Percentiles rank a stretch among this genome's conserved stretches.
Evolutionary conservation across 2,329 filamentous ascomycete species (phyloP).

Genomic region (Cladobotryum mycophilum): DNA sequence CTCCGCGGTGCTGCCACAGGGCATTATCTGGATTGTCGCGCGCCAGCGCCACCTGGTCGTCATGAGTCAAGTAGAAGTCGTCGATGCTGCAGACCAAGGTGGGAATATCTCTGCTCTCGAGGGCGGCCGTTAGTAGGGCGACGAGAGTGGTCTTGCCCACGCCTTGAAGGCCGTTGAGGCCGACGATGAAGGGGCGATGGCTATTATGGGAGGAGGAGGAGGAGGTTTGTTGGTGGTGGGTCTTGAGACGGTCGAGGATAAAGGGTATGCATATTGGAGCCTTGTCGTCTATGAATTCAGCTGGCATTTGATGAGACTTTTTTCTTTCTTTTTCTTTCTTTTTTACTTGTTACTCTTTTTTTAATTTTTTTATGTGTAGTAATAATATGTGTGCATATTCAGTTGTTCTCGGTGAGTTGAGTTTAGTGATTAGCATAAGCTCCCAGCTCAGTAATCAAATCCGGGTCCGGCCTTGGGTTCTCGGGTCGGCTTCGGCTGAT

Average conservation of each 20-base stretch:
- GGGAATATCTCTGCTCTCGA: conserved; percentile 51
- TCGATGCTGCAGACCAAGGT: conserved; percentile 77
- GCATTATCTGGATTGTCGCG: conserved; percentile 61
- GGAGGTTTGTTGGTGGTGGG: conserved; percentile 39
- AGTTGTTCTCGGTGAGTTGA: no score
- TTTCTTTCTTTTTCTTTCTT: no score
- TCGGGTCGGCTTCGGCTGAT: no score
- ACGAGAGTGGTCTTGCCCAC: conserved; percentile 90
- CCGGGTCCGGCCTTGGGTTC: no score
- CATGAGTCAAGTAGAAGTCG: conserved; percentile 77
- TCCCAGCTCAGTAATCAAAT: no score
- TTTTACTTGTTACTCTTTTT: no score
- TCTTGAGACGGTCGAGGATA: conserved; percentile 55
- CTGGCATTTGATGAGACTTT: conserved; percentile 17
- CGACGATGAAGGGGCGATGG: conserved; percentile 65
- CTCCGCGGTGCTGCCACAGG: conserved; percentile 73
- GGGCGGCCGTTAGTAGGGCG: conserved; percentile 54
- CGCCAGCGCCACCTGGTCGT: conserved; percentile 60
- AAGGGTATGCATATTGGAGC: conserved; percentile 72
- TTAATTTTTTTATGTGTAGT: background rate
- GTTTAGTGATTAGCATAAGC: no score
- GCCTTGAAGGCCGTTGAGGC: conserved; percentile 86
- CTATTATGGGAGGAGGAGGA: background rate
- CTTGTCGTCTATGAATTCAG: conserved; percentile 65
- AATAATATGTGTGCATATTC: no score